These are phyloP conservation scores for Lyophyllum shimeji DNA, from an alignment of 768 basidiomycete species.

Conservation along the genomic window DNA sequence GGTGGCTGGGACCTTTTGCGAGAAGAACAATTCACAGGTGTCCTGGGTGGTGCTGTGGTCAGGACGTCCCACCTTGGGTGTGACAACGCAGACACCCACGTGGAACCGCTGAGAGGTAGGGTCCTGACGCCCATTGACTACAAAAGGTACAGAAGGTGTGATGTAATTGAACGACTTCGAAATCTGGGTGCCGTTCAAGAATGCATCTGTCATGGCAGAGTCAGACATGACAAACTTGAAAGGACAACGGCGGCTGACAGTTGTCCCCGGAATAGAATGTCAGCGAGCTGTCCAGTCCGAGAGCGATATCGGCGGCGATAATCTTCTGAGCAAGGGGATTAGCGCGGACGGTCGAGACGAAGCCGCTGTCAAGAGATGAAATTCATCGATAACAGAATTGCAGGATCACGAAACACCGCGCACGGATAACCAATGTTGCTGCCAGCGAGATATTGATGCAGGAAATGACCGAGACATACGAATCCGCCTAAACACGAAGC, in stretches of 20 bases:
- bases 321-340: constrained; percentile 62
- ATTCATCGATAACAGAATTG: background rate
- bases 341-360: constrained; percentile 52
- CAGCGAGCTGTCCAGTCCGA: constrained; percentile 29
- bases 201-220: constrained; percentile 36
- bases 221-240: background rate
- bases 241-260: constrained; percentile 34
- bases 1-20: constrained; percentile 36
- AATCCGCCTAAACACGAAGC: constrained; percentile 45
- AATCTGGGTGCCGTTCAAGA: constrained; percentile 44
- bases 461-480: constrained; percentile 60
- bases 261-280: constrained; percentile 52
- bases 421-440: constrained; percentile 50
- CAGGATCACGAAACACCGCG: constrained; percentile 18
- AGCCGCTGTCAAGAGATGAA: constrained; percentile 39
- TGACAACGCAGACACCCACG: constrained; percentile 24
- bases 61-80: background rate
- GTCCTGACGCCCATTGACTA: constrained; percentile 43
- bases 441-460: constrained; percentile 57
- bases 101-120: constrained; percentile 50
- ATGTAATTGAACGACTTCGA: constrained; percentile 42
- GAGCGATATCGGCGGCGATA: constrained; percentile 47
- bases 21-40: constrained; percentile 39
- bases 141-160: constrained; percentile 37
- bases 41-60: constrained; percentile 28